These are phyloP conservation scores for Fusarium annulatum DNA, from an alignment of 2,329 filamentous ascomycete species.

Conservation along the genomic window DNA sequence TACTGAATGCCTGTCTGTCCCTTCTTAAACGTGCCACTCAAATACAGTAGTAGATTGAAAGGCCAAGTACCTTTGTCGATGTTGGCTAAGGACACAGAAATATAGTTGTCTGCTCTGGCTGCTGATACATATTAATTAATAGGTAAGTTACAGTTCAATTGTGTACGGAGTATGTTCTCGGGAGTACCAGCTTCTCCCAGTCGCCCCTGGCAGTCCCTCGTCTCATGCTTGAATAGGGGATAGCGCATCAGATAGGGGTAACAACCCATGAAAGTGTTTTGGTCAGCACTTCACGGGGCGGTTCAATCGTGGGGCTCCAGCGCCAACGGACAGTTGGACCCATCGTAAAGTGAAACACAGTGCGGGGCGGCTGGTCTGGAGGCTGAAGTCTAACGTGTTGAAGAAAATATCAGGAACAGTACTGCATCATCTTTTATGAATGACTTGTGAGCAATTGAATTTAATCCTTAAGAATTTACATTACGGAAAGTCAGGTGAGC, in stretches of 20 bases:
- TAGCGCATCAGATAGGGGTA: constrained; percentile 40
- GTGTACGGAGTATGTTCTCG: background rate
- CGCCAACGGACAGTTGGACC: constrained; percentile 22
- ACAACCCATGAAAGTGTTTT: constrained; percentile 35
- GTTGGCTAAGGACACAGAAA: constrained; percentile 3
- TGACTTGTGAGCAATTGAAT: background rate
- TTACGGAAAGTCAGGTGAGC: too few relatives aligned
- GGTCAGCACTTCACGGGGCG: constrained; percentile 3
- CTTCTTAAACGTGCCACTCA: constrained; percentile 16
- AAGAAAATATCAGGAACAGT: background rate
- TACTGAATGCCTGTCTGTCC: background rate
- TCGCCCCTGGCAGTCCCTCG: constrained; percentile 38
- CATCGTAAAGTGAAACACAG: constrained; percentile 37
- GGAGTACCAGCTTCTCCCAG: background rate
- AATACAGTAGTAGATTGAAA: background rate
- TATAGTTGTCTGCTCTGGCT: constrained; percentile 5
- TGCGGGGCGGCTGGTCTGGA: constrained; percentile 23
- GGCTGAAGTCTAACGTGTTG: background rate
- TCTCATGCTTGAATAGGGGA: constrained; percentile 39
- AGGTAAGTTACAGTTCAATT: constrained; percentile 1
- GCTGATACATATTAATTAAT: constrained; percentile 2
- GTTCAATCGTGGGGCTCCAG: constrained; percentile 25
- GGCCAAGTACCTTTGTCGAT: background rate
- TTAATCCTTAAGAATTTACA: background rate
- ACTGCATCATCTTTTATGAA: background rate